phyloP scores from a whole-genome alignment of 2,329 filamentous ascomycete genomes.

The Chrysoporthe austroafricana region DNA sequence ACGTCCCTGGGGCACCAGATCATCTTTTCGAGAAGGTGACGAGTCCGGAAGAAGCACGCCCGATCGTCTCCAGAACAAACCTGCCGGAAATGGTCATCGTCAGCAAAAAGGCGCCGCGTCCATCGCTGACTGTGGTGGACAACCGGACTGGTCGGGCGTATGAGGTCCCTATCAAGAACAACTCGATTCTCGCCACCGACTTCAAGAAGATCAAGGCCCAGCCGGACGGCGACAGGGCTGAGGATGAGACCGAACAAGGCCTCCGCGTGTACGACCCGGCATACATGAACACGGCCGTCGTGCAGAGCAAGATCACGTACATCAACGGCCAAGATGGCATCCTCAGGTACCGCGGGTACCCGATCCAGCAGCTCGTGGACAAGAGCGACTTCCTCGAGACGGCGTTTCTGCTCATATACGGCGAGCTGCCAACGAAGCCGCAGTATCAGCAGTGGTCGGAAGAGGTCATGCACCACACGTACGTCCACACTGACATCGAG shows the following conservation, averaged over 20 bases:
- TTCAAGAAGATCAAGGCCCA: slow-evolving; percentile 54
- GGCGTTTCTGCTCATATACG: slow-evolving; percentile 55
- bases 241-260: slow-evolving; percentile 53
- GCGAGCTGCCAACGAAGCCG: slow-evolving; percentile 49
- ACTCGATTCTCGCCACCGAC: slow-evolving; percentile 54
- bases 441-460: slow-evolving; percentile 48
- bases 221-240: slow-evolving; percentile 38
- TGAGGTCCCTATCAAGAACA: slow-evolving; percentile 53
- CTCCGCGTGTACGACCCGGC: slow-evolving; percentile 56
- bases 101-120: slow-evolving; percentile 35
- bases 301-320: slow-evolving; percentile 54
- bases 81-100: slow-evolving; percentile 34
- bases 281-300: slow-evolving; percentile 57
- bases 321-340: slow-evolving; percentile 57
- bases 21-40: background rate
- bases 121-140: slow-evolving; percentile 49
- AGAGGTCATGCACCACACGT: slow-evolving; percentile 56
- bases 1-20: background rate
- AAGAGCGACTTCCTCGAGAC: slow-evolving; percentile 55
- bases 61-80: background rate
- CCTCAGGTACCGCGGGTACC: slow-evolving; percentile 56
- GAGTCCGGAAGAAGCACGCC: background rate
- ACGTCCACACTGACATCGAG: slow-evolving; percentile 53
- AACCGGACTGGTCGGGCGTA: slow-evolving; percentile 54
- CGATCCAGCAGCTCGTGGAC: slow-evolving; percentile 54